These are phyloP conservation scores for Cryomyces minteri DNA, from an alignment of 495 filamentous ascomycete species.

Conservation along the genomic window DNA sequence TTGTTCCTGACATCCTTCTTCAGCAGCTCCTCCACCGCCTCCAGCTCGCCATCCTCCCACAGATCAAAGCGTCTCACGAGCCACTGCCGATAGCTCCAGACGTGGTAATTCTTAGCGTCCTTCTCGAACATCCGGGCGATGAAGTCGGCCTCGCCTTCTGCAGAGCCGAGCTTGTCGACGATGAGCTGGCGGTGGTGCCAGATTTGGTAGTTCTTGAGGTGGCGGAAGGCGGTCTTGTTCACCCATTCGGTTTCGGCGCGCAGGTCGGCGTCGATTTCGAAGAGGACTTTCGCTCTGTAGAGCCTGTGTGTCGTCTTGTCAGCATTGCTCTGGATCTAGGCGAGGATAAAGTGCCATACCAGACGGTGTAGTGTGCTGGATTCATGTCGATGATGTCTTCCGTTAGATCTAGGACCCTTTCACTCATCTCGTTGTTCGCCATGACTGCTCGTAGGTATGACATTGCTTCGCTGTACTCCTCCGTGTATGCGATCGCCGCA, in stretches of 20 bases:
- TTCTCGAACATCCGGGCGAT: conserved; percentile 60
- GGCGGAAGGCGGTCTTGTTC: conserved; percentile 57
- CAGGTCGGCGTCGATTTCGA: conserved; percentile 46
- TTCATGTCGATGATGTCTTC: conserved; percentile 81
- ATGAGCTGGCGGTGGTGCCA: conserved; percentile 92
- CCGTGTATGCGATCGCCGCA: conserved; percentile 72
- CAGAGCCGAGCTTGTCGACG: conserved; percentile 31
- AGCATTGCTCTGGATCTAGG: background rate
- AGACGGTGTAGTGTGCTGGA: conserved; percentile 94
- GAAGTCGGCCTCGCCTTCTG: conserved; percentile 49
- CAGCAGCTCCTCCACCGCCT: conserved; percentile 51
- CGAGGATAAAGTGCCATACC: conserved; percentile 28
- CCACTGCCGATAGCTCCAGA: conserved; percentile 90
- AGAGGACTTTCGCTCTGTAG: conserved; percentile 65
- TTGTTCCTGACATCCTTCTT: conserved; percentile 40
- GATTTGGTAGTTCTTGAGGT: conserved; percentile 97
- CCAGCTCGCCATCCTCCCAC: conserved; percentile 52
- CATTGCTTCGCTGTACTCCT: conserved; percentile 72
- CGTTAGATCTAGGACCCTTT: conserved; percentile 64
- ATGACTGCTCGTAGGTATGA: conserved; percentile 88
- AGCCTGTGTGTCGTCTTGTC: conserved; percentile 30
- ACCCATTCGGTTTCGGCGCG: conserved; percentile 65
- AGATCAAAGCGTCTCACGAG: conserved; percentile 64
- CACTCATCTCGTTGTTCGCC: conserved; percentile 66
- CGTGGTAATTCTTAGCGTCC: conserved; percentile 95